Conservation (phyloP, 2,329 filamentous ascomycete genomes). For the Didymella pomorum region DNA sequence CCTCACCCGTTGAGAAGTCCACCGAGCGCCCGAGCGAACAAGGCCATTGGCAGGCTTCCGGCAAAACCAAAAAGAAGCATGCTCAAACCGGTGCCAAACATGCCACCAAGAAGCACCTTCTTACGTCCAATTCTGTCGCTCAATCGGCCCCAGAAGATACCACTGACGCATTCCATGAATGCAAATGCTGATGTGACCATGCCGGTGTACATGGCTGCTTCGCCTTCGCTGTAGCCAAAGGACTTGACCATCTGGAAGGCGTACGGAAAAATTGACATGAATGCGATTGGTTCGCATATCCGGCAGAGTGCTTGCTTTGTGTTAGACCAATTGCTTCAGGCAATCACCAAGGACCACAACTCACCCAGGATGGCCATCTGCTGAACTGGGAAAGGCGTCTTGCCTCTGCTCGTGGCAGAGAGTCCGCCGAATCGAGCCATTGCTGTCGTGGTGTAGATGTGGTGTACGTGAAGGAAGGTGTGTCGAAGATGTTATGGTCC, state of each 20-base stretch:
- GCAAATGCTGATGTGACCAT: conserved; percentile 97
- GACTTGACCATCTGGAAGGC: conserved; percentile 97
- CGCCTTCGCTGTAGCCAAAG: conserved; percentile 80
- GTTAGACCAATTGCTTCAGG: conserved; percentile 7
- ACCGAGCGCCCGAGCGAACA: conserved; percentile 87
- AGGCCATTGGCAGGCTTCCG: conserved; percentile 78
- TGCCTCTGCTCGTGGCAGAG: conserved; percentile 39
- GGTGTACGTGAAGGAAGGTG: conserved; percentile 10
- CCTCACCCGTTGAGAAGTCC: conserved; percentile 89
- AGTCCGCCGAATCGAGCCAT: conserved; percentile 45
- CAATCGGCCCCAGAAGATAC: conserved; percentile 89
- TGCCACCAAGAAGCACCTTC: conserved; percentile 86
- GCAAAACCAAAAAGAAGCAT: conserved; percentile 94
- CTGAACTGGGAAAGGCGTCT: conserved; percentile 62
- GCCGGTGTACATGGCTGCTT: conserved; percentile 90
- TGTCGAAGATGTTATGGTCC: conserved; percentile 18
- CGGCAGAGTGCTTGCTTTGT: conserved; percentile 76
- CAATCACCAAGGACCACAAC: conserved; percentile 21
- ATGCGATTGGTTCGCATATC: conserved; percentile 97
- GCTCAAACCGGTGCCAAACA: conserved; percentile 89
- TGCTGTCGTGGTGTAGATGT: conserved; percentile 20
- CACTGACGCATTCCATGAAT: conserved; percentile 91
- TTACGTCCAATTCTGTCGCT: conserved; percentile 94
- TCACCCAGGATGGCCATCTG: conserved; percentile 66
- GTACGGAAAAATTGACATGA: conserved; percentile 99